Conservation (phyloP, 139 green algal species). For the Chlamydomonas incerta region DNA sequence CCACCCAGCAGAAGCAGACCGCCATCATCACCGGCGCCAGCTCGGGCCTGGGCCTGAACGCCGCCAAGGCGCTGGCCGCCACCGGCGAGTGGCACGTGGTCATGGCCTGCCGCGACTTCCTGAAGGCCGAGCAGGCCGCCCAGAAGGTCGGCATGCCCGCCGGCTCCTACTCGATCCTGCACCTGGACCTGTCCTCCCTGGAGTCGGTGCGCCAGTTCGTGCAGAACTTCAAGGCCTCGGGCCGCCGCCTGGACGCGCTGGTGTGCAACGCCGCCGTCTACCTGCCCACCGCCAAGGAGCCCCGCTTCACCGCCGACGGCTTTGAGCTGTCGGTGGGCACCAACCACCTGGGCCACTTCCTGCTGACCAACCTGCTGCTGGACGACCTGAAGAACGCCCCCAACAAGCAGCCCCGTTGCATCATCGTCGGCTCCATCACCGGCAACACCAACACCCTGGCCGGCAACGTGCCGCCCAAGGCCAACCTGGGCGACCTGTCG, state of each 20-base stretch:
- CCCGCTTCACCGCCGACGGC: conserved; percentile 89
- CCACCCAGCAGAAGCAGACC: conserved; percentile 39
- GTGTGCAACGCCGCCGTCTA: conserved; percentile 97
- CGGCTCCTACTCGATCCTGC: conserved; percentile 81
- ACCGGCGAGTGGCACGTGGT: conserved; percentile 90
- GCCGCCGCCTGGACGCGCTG: conserved; percentile 81
- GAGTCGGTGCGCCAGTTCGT: conserved; percentile 88
- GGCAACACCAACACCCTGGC: conserved; percentile 97
- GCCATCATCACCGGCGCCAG: conserved; percentile 92
- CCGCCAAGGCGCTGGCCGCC: conserved; percentile 78
- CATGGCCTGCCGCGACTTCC: conserved; percentile 85
- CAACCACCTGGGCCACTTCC: conserved; percentile 97
- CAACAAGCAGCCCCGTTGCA: conserved; percentile 65
- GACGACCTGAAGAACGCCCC: conserved; percentile 82
- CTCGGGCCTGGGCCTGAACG: conserved; percentile 89
- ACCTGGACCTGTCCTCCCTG: conserved; percentile 88
- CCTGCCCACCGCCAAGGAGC: conserved; percentile 90
- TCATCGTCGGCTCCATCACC: conserved; percentile 97
- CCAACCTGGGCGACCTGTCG: conserved; percentile 89
- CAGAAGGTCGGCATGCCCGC: conserved; percentile 73
- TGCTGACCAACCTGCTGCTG: conserved; percentile 89
- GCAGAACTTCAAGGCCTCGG: conserved; percentile 72
- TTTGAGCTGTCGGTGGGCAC: conserved; percentile 87
- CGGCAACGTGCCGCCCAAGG: conserved; percentile 77
- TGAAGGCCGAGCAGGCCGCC: conserved; percentile 74